These are phyloP conservation scores for Anthracocystis setariae DNA, from an alignment of 1,284 basidiomycete genomes.

Conservation along the genomic window DNA sequence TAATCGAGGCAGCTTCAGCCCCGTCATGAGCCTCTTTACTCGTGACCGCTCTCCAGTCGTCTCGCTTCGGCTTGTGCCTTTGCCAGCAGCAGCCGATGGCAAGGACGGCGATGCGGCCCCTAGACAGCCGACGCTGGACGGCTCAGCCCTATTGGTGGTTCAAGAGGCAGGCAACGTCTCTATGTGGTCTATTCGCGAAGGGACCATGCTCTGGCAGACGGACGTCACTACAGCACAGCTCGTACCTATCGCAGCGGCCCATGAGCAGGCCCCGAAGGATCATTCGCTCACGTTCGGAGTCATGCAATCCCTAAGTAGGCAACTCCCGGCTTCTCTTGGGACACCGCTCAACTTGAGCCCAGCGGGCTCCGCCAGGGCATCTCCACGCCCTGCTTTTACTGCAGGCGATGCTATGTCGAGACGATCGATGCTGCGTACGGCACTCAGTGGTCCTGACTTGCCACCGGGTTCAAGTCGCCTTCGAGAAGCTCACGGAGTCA, in stretches of 20 bases:
- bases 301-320: conserved; percentile 30
- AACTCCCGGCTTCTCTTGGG: conserved; percentile 32
- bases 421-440: conserved; percentile 32
- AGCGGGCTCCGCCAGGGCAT: conserved; percentile 32
- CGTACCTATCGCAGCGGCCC: conserved; percentile 4
- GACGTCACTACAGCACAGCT: conserved; percentile 25
- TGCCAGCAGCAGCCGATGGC: not conserved
- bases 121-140: conserved; percentile 7
- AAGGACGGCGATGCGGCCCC: not conserved
- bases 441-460: conserved; percentile 21
- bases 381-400: conserved; percentile 21
- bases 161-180: conserved; percentile 45
- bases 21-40: conserved; percentile 24
- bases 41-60: conserved; percentile 37
- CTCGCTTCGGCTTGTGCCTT: conserved; percentile 29
- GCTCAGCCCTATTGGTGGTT: conserved; percentile 21
- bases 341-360: conserved; percentile 39
- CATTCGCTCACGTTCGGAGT: conserved; percentile 17
- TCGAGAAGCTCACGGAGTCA: conserved; percentile 25
- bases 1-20: conserved; percentile 24
- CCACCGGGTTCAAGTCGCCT: conserved; percentile 10
- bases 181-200: conserved; percentile 39
- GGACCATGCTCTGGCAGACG: conserved; percentile 27
- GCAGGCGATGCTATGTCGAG: conserved; percentile 23
- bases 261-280: conserved; percentile 9